phyloP scores from a whole-genome alignment of 2,329 filamentous ascomycete species.

The Aspergillus piperis region DNA sequence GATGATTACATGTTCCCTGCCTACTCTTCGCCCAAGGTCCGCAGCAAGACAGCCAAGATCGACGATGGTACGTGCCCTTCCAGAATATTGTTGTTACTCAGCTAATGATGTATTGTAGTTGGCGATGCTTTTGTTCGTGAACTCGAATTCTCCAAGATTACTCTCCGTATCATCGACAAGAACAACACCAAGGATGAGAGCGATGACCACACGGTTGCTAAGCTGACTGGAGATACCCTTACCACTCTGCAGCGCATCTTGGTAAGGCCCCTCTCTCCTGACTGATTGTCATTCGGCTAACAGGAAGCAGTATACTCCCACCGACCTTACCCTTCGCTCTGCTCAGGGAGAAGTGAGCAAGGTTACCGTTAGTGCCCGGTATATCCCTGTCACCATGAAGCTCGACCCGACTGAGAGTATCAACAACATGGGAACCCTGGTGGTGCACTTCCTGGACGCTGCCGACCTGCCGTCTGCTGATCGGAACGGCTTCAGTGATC shows the following conservation, averaged over 20 bases:
- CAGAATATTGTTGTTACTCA: background rate
- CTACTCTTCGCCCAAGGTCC: conserved; percentile 77
- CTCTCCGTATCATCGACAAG: conserved; percentile 80
- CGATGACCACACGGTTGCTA: conserved; percentile 75
- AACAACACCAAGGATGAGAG: conserved; percentile 68
- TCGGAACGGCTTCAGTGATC: conserved; percentile 94
- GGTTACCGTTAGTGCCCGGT: conserved; percentile 89
- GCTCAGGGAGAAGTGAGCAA: conserved; percentile 74
- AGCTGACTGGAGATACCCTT: conserved; percentile 79
- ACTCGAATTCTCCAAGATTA: conserved; percentile 93
- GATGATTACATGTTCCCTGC: conserved; percentile 94
- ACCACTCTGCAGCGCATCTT: conserved; percentile 85
- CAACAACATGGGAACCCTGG: conserved; percentile 96
- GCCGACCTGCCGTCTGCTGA: conserved; percentile 88
- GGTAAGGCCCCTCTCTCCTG: conserved; percentile 50
- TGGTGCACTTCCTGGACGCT: conserved; percentile 89
- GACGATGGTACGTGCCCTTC: conserved; percentile 66
- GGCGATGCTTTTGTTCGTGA: conserved; percentile 96
- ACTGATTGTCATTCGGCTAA: conserved; percentile 7
- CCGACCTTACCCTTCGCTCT: conserved; percentile 75
- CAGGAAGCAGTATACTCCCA: conserved; percentile 76
- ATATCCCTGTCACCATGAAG: conserved; percentile 89
- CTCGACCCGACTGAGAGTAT: conserved; percentile 95
- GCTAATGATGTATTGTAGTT: conserved; percentile 47
- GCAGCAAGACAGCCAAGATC: conserved; percentile 68